Percentiles rank a stretch among this genome's conserved stretches.
Evolutionary conservation across 2,329 filamentous ascomycete species (phyloP).

Genomic region (Daldinia sp.): DNA sequence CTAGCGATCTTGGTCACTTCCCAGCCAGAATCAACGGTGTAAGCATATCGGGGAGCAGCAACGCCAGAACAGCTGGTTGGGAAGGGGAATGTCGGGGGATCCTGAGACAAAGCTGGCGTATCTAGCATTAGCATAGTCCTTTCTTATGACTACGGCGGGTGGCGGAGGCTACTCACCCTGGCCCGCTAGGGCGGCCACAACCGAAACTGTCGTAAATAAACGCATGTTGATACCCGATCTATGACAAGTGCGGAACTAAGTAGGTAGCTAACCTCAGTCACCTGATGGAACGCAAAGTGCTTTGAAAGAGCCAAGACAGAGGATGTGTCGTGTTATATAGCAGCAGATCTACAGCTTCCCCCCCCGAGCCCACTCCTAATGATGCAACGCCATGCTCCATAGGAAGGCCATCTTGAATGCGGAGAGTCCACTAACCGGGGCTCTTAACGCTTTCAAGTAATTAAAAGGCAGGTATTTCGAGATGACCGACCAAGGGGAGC

Average conservation of each 20-base stretch:
- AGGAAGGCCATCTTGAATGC: constrained; percentile 26
- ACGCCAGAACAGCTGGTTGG: constrained; percentile 41
- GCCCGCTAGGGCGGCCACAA: constrained; percentile 27
- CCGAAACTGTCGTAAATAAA: constrained; percentile 24
- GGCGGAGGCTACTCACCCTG: constrained; percentile 21
- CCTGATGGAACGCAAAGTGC: constrained; percentile 23
- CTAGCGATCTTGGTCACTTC: constrained; percentile 43
- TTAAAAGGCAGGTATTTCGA: constrained; percentile 29
- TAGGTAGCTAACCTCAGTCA: constrained; percentile 25
- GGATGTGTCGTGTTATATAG: constrained; percentile 29
- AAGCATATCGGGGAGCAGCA: constrained; percentile 36
- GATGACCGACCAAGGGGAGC: constrained; percentile 13
- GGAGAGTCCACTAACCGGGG: constrained; percentile 33
- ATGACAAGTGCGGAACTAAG: constrained; percentile 16
- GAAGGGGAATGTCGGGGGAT: constrained; percentile 35
- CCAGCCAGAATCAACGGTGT: constrained; percentile 42
- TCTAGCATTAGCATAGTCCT: not conserved
- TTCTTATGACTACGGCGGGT: not conserved
- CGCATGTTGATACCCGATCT: constrained; percentile 27
- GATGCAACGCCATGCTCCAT: constrained; percentile 22
- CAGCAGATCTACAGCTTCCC: constrained; percentile 7
- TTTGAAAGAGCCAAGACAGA: constrained; percentile 25
- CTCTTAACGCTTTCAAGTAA: constrained; percentile 23
- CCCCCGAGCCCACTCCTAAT: constrained; percentile 13
- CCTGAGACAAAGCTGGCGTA: constrained; percentile 33